Percentiles rank a stretch among this genome's conserved stretches.
Evolutionary conservation across 371 early-diverging fungal species (phyloP).

Genomic region (Haplosporangium sp.): DNA sequence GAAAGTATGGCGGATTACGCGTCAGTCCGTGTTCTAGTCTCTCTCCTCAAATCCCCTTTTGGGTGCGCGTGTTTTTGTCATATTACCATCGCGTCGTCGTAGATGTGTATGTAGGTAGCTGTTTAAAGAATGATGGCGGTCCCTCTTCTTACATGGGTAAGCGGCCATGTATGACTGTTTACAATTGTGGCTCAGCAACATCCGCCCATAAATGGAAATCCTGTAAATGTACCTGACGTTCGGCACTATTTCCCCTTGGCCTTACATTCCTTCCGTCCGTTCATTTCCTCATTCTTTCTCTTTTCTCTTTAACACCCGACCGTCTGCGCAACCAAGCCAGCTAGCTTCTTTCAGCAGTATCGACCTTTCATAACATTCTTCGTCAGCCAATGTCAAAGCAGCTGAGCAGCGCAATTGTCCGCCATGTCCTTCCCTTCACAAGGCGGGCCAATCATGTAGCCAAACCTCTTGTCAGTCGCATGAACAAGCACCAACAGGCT

Average conservation of each 20-base stretch:
- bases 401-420: conserved; percentile 35
- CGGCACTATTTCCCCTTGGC: neutral
- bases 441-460: conserved; percentile 37
- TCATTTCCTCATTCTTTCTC: neutral
- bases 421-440: conserved; percentile 53
- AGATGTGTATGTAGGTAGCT: neutral
- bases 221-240: too few species aligned
- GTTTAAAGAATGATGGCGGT: too few species aligned
- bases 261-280: neutral
- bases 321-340: too few species aligned
- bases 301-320: neutral
- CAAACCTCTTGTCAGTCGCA: conserved; percentile 41
- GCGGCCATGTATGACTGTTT: conserved; percentile 7
- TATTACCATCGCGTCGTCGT: conserved; percentile 1
- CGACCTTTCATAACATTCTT: neutral
- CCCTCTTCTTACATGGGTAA: too few species aligned
- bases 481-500: conserved; percentile 55
- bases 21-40: neutral
- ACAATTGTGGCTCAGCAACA: conserved; percentile 27
- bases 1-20: neutral
- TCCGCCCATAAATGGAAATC: neutral
- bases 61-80: too few species aligned
- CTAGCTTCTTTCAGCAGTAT: neutral
- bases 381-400: conserved; percentile 44
- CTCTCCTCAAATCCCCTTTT: too few species aligned